Conservation (phyloP, 176 grass and related monocot species). For the Cenchrus americanus region DNA sequence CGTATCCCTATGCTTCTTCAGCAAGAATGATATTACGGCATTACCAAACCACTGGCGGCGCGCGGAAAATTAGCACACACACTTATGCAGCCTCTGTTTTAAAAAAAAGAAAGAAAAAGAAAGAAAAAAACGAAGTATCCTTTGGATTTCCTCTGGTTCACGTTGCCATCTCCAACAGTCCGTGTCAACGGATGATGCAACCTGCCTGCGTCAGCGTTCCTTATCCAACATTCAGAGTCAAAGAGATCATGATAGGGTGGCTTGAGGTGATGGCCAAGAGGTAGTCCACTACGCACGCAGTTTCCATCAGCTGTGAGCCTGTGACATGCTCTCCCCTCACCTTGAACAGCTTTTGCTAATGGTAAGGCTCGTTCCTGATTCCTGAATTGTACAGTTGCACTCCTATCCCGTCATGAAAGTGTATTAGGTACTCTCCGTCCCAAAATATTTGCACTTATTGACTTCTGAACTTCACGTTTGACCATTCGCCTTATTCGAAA, state of each 20-base stretch:
- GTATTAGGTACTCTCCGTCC: background rate
- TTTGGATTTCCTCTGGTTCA: background rate
- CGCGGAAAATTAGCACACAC: too few relatives aligned
- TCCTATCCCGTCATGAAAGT: background rate
- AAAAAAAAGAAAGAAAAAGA: too few relatives aligned
- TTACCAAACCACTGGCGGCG: background rate
- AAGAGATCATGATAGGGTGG: background rate
- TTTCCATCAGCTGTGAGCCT: conserved; percentile 9
- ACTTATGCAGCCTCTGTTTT: background rate
- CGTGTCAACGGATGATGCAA: conserved; percentile 1
- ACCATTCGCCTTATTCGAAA: too few relatives aligned
- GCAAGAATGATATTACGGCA: background rate
- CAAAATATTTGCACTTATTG: too few relatives aligned
- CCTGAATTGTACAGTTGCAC: background rate
- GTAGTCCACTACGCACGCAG: background rate
- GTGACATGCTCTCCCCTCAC: background rate
- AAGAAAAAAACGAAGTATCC: background rate
- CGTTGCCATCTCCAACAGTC: background rate
- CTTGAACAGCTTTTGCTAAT: background rate
- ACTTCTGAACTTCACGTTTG: too few relatives aligned
- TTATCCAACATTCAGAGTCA: conserved; percentile 1
- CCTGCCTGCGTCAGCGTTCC: background rate
- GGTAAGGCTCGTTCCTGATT: background rate
- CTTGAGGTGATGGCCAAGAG: background rate
- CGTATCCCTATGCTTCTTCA: background rate